Base-by-base conservation (phyloP, 2,329 filamentous ascomycete species). In the Aspergillus fijiensis region DNA sequence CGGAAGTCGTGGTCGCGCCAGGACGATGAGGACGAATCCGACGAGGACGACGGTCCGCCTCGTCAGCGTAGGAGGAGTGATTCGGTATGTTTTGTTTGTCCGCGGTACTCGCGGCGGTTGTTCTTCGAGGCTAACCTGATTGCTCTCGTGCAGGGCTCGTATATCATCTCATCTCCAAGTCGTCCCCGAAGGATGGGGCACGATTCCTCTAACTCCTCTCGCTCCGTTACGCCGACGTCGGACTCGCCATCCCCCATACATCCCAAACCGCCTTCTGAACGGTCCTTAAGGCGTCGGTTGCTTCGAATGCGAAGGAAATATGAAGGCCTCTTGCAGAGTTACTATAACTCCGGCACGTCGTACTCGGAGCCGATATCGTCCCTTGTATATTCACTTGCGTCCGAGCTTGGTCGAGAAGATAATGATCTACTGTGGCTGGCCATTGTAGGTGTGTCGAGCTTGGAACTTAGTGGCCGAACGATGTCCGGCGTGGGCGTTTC, bases 291-390 rank as follows among this genome's bases (percentile, higher is more conserved):
- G 62, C 85, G 87, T 65, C 88, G 89, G 51, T 82, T 98, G 4
- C 76, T 96, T 42, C 87, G 87, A 60, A 81, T 97, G 67, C 88
- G 91, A 57, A 82, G 86, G 62, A 89, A 93, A 68, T 88, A 97
- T 66, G 91, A 96, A 74, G 76, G 79, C 0, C 82, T 93, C 0
- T 80, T 98, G 42, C 86, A 89, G 53, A 84, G 86, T 63, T 98
- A 99, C 77, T 97, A 98, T 78, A 85, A 87, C 29, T 84, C 91
- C 31, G 95, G 95, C 47, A 89, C 91, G 2, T 96, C 92, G 2
- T 97, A 96, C 72, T 94, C 94, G 0, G 95, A 99, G 73, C 95
- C 95, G 0, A 91, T 98, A 58, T 95, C 93, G 0, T 96, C 93
- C 0, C 89, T 98, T 79, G 86, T 97, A 71, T 99, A 98, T 76